Evolutionary conservation across 441 rosid genomes (phyloP), one percentile per base, ranked within the genome.

Genomic region (Geranium incanum): DNA sequence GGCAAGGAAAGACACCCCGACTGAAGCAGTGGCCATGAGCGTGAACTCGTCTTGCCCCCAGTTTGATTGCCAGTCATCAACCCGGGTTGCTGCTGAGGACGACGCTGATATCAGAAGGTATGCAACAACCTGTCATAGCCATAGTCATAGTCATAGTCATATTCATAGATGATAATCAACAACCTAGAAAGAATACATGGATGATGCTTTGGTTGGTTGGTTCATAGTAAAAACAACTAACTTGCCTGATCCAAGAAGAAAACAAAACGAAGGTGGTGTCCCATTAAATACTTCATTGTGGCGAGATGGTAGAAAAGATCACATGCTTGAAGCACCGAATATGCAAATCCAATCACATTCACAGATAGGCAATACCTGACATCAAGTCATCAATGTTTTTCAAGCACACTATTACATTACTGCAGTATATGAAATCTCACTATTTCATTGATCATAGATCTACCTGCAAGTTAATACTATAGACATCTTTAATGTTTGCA

Each of bases 31-130:
- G 0, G 99, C 97, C 97, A 87, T 92, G 76, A 85, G 79, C 3
- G 99, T 94, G 86, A 94, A 94, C 72, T 86, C 88, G 55, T 94
- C 99, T 68, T 89, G 90, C 21, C 99, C 99, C 99, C 99, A 94
- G 41, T 94, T 94, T 1, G 95, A 86, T 37, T 90, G 87, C 99
- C 99, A 94, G 74, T 94, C 99, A 66, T 84, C 90, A 4, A 90
- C 97, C 11, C 97, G 79, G 6, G 95, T 92, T 55, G 99, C 99
- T 63, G 97, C 95, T 6, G 97, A 78, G 0, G 99, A 92, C 48
- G 97, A 78, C 9, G 97, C 91, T 9, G 99, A 90, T 72, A 94
- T 85, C 75, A 94, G 78, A 70, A 94, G 91, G 79, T 94, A 94
- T n/a, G 97, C 95, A 71, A 94, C 74, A 70, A 84, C 70, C 99